These are phyloP conservation scores for Geotrichum cucujoidarum DNA, from an alignment of 1,139 yeast species.

Conservation along the genomic window DNA sequence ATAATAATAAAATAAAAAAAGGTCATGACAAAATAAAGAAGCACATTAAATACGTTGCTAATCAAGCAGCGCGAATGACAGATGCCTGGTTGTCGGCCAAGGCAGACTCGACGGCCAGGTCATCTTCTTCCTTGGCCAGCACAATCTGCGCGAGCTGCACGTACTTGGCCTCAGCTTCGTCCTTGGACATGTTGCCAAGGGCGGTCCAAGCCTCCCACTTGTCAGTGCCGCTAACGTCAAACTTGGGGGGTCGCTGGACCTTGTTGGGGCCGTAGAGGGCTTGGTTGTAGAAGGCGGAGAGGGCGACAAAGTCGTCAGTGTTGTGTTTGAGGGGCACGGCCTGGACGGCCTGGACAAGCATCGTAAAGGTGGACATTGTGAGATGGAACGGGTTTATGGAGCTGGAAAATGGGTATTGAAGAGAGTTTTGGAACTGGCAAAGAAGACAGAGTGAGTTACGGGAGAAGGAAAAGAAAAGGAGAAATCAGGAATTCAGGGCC, in stretches of 20 bases:
- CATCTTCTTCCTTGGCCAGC: neutral
- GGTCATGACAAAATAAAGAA: neutral
- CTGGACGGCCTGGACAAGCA: slow-evolving; percentile 1
- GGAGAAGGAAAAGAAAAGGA: neutral
- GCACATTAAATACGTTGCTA: neutral
- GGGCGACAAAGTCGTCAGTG: slow-evolving; percentile 9
- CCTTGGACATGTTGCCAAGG: slow-evolving; percentile 3
- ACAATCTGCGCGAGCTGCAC: neutral
- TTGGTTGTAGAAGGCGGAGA: slow-evolving; percentile 11
- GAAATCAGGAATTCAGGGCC: neutral
- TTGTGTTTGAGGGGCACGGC: slow-evolving; percentile 9
- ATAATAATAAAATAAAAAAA: neutral
- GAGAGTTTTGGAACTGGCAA: neutral
- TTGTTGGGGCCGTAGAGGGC: slow-evolving; percentile 2
- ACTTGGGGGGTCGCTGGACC: slow-evolving; percentile 2
- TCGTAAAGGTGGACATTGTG: slow-evolving; percentile 1
- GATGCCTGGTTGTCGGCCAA: neutral
- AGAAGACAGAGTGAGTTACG: neutral
- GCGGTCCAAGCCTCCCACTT: slow-evolving; percentile 14
- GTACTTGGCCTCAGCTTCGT: slow-evolving; percentile 6
- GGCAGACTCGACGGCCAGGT: neutral
- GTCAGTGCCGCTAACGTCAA: slow-evolving; percentile 9
- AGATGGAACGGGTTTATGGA: neutral
- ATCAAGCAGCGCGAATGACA: neutral
- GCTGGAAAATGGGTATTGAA: neutral